phyloP scores from a whole-genome alignment of 108 stramenopile genomes.

The Schizochytrium sp. region DNA sequence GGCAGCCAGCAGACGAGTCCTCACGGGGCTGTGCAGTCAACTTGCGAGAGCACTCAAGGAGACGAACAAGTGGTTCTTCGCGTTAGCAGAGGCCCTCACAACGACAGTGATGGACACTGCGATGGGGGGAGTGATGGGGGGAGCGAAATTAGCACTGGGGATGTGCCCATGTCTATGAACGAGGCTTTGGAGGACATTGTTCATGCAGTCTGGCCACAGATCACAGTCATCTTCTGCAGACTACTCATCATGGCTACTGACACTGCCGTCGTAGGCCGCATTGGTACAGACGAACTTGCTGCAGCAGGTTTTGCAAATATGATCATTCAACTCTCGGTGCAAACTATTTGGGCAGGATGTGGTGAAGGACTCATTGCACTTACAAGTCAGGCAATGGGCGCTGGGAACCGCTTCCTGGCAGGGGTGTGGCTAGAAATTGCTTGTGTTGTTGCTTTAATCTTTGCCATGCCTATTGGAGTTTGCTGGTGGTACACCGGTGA shows the following conservation, averaged over 20 bases:
- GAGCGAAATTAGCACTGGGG: background rate
- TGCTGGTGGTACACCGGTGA: slow-evolving; percentile 40
- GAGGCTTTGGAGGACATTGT: slow-evolving; percentile 4
- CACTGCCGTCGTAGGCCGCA: slow-evolving; percentile 33
- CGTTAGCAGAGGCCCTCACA: no score
- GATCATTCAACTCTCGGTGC: slow-evolving; percentile 14
- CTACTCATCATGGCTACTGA: slow-evolving; percentile 49
- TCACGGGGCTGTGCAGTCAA: no score
- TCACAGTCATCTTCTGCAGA: slow-evolving; percentile 43
- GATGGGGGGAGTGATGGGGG: no score
- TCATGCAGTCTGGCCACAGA: slow-evolving; percentile 17
- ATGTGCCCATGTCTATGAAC: background rate
- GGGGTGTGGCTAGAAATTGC: slow-evolving; percentile 56
- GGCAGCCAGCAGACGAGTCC: no score
- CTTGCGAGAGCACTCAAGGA: no score
- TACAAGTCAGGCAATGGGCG: slow-evolving; percentile 58
- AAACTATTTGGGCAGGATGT: slow-evolving; percentile 23
- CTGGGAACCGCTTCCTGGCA: slow-evolving; percentile 11
- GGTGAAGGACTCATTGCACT: slow-evolving; percentile 46
- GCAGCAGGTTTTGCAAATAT: slow-evolving; percentile 35
- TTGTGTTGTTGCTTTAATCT: background rate
- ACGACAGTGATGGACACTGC: no score
- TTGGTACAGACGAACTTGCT: slow-evolving; percentile 52
- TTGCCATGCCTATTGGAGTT: slow-evolving; percentile 6
- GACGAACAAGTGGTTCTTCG: no score